phyloP scores from a whole-genome alignment of 2,329 filamentous ascomycete genomes.

The Nothophoma quercina region DNA sequence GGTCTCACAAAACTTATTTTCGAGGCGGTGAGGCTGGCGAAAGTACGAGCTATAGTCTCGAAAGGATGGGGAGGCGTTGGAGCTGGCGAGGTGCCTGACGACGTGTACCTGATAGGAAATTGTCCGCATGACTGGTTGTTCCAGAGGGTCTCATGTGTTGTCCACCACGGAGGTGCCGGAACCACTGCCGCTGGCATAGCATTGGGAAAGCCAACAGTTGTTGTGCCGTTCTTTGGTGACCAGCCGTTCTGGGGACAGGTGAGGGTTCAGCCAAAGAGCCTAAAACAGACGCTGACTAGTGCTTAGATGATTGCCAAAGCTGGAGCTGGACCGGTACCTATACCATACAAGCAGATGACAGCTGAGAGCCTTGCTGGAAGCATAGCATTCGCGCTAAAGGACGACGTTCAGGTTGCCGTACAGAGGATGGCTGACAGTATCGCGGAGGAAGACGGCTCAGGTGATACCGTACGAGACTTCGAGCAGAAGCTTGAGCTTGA shows the following conservation, averaged over 20 bases:
- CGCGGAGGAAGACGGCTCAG: slow-evolving; percentile 26
- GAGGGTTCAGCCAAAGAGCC: neutral
- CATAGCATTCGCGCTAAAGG: slow-evolving; percentile 55
- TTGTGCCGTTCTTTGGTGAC: slow-evolving; percentile 68
- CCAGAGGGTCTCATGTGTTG: slow-evolving; percentile 61
- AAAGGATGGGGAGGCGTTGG: slow-evolving; percentile 61
- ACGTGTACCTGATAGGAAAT: slow-evolving; percentile 62
- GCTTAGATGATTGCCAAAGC: slow-evolving; percentile 57
- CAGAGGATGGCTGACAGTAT: slow-evolving; percentile 28
- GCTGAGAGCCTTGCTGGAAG: slow-evolving; percentile 55
- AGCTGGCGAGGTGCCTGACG: slow-evolving; percentile 40
- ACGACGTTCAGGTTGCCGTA: slow-evolving; percentile 37
- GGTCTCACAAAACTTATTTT: slow-evolving; percentile 56
- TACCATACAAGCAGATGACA: slow-evolving; percentile 57
- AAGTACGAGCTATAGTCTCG: slow-evolving; percentile 60
- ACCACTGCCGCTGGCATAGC: slow-evolving; percentile 64
- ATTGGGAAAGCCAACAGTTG: slow-evolving; percentile 60
- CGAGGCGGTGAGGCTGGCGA: slow-evolving; percentile 52
- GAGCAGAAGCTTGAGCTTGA: slow-evolving; percentile 22
- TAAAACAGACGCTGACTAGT: neutral
- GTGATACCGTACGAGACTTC: slow-evolving; percentile 20
- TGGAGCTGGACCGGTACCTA: slow-evolving; percentile 59
- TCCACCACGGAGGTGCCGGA: slow-evolving; percentile 68
- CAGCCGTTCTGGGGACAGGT: slow-evolving; percentile 62
- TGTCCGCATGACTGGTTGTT: slow-evolving; percentile 67